Base-by-base conservation (phyloP, 2,329 filamentous ascomycete species). In the Chalara sp. region DNA sequence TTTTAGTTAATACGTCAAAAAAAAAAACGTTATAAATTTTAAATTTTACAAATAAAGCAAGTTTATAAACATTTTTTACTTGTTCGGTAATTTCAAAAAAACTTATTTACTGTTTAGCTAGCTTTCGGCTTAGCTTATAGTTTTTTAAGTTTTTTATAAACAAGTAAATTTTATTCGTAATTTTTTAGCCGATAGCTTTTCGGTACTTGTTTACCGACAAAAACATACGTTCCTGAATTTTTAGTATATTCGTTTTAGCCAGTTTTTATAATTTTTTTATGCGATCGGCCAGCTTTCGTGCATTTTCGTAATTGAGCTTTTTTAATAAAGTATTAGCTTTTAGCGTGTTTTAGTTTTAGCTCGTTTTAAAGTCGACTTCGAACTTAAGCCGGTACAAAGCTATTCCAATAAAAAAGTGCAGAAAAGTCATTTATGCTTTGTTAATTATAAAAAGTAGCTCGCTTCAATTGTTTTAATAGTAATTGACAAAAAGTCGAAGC, bases 381-480 rank as follows among this genome's bases (percentile, higher is more conserved):
- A 37, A 37, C 35, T 37, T 37, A n/a, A 37, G 35, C n/a, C n/a
- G 35, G n/a, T 37, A 37, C 4, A n/a, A 4, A 2, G 35, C 8
- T n/a, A 37, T 37, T 37, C 4, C 4, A n/a, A 37, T 37, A 8
- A n/a, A 37, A 37, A n/a, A 37, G 35, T 37, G 35, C 8, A 4
- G 4, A 10, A 37, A n/a, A 37, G 35, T 37, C 2, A 37, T n/a
- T n/a, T 37, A 4, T 10, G 35, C 35, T 37, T n/a, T 37, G 35
- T 61, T 50, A 4, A 55, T 52, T 1, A 57, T 30, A 10, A 49
- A 53, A 1, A 61, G 46, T 4, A 56, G 32, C 29, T 53, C 37
- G 2, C 11, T 37, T 52, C 48, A 61, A 31, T 61, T 54, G 40
- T 60, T 50, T 32, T 60, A 44, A 43, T 60, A 51, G 44, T 58